phyloP scores from a whole-genome alignment of 345 rosid species.

The Gossypium thurberi region DNA sequence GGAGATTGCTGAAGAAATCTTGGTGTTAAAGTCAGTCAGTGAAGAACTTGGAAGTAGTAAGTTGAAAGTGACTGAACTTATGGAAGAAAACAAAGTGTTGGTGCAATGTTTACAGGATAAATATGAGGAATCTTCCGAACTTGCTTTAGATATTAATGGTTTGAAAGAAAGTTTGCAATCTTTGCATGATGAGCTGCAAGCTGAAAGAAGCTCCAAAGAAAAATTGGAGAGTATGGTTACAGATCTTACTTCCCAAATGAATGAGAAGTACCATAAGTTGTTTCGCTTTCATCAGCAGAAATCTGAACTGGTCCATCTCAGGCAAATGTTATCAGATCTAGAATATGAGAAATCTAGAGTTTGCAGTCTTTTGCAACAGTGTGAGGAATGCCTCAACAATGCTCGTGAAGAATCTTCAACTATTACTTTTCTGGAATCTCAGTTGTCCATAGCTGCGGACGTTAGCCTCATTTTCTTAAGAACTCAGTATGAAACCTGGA shows the following conservation, averaged over 20 bases:
- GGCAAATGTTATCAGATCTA: conserved; percentile 45
- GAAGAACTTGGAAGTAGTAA: conserved; percentile 53
- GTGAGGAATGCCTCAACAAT: conserved; percentile 45
- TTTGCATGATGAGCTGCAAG: conserved; percentile 36
- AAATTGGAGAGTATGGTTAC: conserved; percentile 36
- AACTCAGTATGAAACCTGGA: conserved; percentile 41
- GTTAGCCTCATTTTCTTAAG: conserved; percentile 38
- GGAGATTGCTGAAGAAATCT: conserved; percentile 51
- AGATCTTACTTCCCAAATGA: conserved; percentile 50
- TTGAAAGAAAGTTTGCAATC: conserved; percentile 34
- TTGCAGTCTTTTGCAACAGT: conserved; percentile 33
- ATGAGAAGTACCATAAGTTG: conserved; percentile 41
- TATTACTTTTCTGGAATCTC: conserved; percentile 44
- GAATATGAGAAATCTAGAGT: conserved; percentile 55
- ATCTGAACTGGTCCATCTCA: conserved; percentile 50
- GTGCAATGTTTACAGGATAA: conserved; percentile 43
- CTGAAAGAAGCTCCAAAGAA: conserved; percentile 45
- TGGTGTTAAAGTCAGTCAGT: conserved; percentile 37
- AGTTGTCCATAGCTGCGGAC: conserved; percentile 58
- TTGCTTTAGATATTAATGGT: conserved; percentile 38
- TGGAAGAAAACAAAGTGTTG: conserved; percentile 50
- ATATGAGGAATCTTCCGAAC: conserved; percentile 43
- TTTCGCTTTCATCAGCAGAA: conserved; percentile 43
- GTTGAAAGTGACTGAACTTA: conserved; percentile 47
- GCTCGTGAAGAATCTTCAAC: conserved; percentile 39